Evolutionary conservation across 2,329 filamentous ascomycete species (phyloP), one percentile per base, ranked within the genome.

Genomic region (Phialocephala sp.): DNA sequence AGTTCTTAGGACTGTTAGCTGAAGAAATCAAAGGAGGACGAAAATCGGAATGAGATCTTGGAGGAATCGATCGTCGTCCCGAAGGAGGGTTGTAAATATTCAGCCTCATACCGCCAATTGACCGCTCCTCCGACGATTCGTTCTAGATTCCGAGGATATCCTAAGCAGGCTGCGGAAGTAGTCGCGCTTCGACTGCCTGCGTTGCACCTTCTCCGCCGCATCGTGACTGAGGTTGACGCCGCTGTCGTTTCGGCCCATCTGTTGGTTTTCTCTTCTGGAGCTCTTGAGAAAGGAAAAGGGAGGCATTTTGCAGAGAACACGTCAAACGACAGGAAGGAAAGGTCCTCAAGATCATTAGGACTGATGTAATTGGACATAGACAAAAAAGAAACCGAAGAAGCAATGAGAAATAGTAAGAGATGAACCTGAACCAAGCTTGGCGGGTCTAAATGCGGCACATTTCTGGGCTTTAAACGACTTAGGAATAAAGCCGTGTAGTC

Each of bases 151-250:
- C 8, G 64, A 62, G 14, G 62, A 59, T 65, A 71, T 73, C 65
- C 71, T 75, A 54, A 78, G 63, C 55, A 78, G 67, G 37, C 66
- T 73, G 14, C 73, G 73, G 62, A 78, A 71, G 69, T 75, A 76
- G 43, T 74, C 72, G 62, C 76, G 76, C 67, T 74, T 77, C 41
- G 75, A 76, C 20, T 71, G 70, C 63, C 69, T 73, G 47, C 69
- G 68, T 66, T 75, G 72, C 59, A 67, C 67, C 64, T 74, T 74
- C 67, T 74, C 73, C 39, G 39, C 14, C 39, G 50, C 60, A 22
- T 66, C 61, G 62, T 70, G 66, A 32, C 62, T 62, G 57, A 63
- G 64, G 32, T 62, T 63, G 59, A 60, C 62, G 8, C 62, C 55
- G 62, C 54, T 65, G 47, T 65, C 66, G 56, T 66, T 64, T 9